Base-by-base conservation (phyloP, 129 eudicot genomes). In the Artemisia annua region DNA sequence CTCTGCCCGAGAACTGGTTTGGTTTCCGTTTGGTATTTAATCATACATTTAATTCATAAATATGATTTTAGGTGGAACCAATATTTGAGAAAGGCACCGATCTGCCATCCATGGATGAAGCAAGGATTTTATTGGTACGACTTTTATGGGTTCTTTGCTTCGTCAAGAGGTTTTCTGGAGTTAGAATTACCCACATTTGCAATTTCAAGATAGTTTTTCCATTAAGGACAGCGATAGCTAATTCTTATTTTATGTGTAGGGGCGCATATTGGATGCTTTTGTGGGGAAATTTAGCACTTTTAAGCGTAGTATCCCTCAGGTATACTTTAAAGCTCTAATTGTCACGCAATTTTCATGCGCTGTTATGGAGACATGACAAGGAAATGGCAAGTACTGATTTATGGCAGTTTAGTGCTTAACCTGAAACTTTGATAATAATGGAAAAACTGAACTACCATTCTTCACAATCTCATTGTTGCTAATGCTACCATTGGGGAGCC, bases 221-320 rank as follows among this genome's bases (percentile, higher is more conserved):
- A 61, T 65, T 30, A 20, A 35, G 26, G 61, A 50, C 22, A 43
- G 48, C 46, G 61, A 53, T 68, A 58, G 62, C 62, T 20, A 28
- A 10, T n/a, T 11, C 48, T 61, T 57, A 43, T 57, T 59, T 48
- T 59, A 24, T 60, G 56, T 58, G 46, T 77, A 94, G 98, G 98
- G 97, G 57, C 89, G 96, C 9, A 95, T 95, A 77, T 77, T 95
- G 97, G 99, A 95, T 83, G 96, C 97, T 66, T 95, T 95, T 79
- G 99, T 95, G 35, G 99, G 99, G 50, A 95, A 95, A 74, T 95
- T 95, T 78, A 90, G 88, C 84, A 95, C 97, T 63, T 95, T 90
- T 55, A 95, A 95, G 91, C 91, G 88, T 63, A 95, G 91, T 18
- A 88, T 95, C 74, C 99, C 99, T 26, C 98, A 94, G 98, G 98